Evolutionary conservation across 495 filamentous ascomycete species (phyloP).

Genomic region (Penicillium arizonense): DNA sequence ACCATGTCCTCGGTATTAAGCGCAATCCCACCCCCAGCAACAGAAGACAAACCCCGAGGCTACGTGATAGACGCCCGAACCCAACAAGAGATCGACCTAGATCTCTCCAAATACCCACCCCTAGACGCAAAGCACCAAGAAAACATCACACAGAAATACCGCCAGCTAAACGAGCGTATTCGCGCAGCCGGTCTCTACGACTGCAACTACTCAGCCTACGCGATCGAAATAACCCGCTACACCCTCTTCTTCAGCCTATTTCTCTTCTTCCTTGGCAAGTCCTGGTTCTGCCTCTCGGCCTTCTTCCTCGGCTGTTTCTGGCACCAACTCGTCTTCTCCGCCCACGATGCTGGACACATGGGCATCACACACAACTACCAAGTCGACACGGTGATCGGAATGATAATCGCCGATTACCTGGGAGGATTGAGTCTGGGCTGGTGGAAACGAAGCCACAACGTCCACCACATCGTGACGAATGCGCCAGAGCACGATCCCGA

Average conservation of each 20-base stretch:
- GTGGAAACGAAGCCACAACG: conserved; percentile 94
- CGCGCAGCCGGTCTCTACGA: conserved; percentile 69
- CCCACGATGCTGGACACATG: conserved; percentile 91
- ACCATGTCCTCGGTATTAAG: conserved; percentile 43
- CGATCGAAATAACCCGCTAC: conserved; percentile 65
- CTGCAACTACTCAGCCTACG: conserved; percentile 79
- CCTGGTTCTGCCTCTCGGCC: conserved; percentile 43
- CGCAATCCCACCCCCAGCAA: not conserved
- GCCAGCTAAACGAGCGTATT: conserved; percentile 63
- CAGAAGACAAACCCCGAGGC: not conserved
- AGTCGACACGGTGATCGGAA: conserved; percentile 77
- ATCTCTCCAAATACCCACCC: conserved; percentile 70
- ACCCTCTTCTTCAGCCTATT: conserved; percentile 57
- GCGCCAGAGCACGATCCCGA: conserved; percentile 90
- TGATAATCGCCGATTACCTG: conserved; percentile 78
- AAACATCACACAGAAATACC: conserved; percentile 72
- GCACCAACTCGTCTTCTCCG: conserved; percentile 88
- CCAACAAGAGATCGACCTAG: conserved; percentile 63
- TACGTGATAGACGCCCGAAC: conserved; percentile 63
- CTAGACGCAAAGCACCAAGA: conserved; percentile 66
- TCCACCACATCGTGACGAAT: conserved; percentile 92
- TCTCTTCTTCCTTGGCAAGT: conserved; percentile 36
- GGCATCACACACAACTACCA: conserved; percentile 84
- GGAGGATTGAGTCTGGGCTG: conserved; percentile 86
- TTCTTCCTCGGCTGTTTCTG: conserved; percentile 75